These are phyloP conservation scores for Wickerhamomyces mucosus DNA, from an alignment of 805 yeast genomes.

Conservation along the genomic window DNA sequence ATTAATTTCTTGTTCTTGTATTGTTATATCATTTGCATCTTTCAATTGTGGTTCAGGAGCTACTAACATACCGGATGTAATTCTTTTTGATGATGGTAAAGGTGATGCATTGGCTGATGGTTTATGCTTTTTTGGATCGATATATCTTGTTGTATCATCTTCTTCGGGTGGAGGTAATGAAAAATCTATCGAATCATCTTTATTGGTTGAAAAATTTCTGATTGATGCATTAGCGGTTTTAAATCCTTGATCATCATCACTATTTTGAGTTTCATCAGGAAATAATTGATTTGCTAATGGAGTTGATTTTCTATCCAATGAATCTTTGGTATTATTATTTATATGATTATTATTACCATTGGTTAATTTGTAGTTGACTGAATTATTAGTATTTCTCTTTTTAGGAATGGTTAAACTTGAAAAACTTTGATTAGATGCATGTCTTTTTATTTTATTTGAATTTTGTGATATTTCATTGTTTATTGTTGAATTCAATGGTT, in stretches of 20 bases:
- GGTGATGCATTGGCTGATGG: slow-evolving; percentile 11
- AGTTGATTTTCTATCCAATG: slow-evolving; percentile 30
- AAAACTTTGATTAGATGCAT: slow-evolving; percentile 14
- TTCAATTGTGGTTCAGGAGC: slow-evolving; percentile 34
- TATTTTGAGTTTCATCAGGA: too few relatives aligned
- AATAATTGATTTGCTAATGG: slow-evolving; percentile 31
- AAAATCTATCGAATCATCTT: slow-evolving; percentile 25
- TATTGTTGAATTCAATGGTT: slow-evolving; percentile 13
- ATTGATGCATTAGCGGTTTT: neutral
- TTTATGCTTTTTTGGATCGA: slow-evolving; percentile 17
- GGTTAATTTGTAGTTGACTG: neutral
- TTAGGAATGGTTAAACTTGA: slow-evolving; percentile 19
- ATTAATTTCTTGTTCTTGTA: slow-evolving; percentile 27
- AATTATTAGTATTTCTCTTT: slow-evolving; percentile 10
- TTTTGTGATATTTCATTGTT: slow-evolving; percentile 5
- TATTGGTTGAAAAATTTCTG: slow-evolving; percentile 12
- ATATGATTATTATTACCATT: too few relatives aligned
- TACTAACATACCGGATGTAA: slow-evolving; percentile 33
- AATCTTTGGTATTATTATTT: too few relatives aligned
- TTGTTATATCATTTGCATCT: slow-evolving; percentile 28
- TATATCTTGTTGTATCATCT: slow-evolving; percentile 9
- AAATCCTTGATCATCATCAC: neutral
- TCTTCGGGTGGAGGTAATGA: slow-evolving; percentile 21
- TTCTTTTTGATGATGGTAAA: slow-evolving; percentile 24
- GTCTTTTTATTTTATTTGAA: too few relatives aligned